Conservation (phyloP, 257 asterid genomes). For the Przewalskia tangutica region DNA sequence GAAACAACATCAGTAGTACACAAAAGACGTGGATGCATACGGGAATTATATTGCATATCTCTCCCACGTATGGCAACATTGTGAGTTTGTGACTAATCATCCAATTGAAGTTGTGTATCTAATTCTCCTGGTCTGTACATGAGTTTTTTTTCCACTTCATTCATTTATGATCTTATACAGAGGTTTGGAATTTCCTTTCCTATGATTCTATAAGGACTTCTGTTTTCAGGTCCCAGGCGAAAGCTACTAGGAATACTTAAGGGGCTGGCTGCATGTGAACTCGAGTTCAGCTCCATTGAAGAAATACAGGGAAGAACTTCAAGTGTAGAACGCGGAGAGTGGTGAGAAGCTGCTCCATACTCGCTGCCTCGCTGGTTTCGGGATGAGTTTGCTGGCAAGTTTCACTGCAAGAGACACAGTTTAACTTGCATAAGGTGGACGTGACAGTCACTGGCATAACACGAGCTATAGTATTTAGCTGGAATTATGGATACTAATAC, state of each 20-base stretch:
- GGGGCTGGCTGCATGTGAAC: constrained; percentile 21
- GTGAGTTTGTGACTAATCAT: neutral
- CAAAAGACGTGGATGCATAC: neutral
- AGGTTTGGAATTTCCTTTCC: constrained; percentile 27
- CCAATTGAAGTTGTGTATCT: neutral
- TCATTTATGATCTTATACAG: neutral
- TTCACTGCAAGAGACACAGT: constrained; percentile 24
- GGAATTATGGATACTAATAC: neutral
- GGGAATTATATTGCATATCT: neutral
- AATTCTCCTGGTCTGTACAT: neutral
- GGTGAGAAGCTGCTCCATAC: constrained; percentile 20
- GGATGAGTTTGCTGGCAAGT: constrained; percentile 24
- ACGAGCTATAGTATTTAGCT: neutral
- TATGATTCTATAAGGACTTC: neutral
- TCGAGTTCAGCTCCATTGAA: constrained; percentile 30
- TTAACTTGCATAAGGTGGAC: neutral
- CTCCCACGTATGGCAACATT: neutral
- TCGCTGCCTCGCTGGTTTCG: constrained; percentile 27
- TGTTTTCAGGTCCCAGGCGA: constrained; percentile 16
- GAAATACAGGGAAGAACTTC: constrained; percentile 28
- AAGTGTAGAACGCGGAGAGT: constrained; percentile 51
- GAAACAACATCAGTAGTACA: neutral
- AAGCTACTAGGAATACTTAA: constrained; percentile 16
- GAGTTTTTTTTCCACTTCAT: neutral
- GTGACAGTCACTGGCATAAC: neutral